Percentiles rank a stretch among this genome's conserved stretches.
Evolutionary conservation across 2,329 filamentous ascomycete species (phyloP).

Genomic region (Aureobasidium sp.): DNA sequence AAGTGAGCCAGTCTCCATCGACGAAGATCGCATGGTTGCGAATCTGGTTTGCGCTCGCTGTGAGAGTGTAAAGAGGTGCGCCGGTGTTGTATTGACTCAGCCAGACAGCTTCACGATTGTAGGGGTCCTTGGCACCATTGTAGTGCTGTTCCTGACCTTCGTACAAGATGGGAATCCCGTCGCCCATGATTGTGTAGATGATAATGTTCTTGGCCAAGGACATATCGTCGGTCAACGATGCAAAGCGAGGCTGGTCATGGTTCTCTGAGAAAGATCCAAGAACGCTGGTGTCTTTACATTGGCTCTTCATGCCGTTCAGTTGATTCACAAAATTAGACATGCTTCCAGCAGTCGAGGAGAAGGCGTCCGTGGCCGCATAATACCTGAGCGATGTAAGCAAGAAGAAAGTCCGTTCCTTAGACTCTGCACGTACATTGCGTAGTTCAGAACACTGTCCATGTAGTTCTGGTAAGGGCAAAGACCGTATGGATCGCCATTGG

Average conservation of each 20-base stretch:
- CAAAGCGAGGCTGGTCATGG: constrained; percentile 34
- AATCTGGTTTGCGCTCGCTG: constrained; percentile 42
- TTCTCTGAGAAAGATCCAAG: constrained; percentile 34
- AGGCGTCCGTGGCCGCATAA: constrained; percentile 30
- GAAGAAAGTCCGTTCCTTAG: neutral
- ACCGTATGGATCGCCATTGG: constrained; percentile 29
- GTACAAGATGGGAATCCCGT: constrained; percentile 58
- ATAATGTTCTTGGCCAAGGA: constrained; percentile 53
- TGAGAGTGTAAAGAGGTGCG: constrained; percentile 33
- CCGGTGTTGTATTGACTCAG: constrained; percentile 33
- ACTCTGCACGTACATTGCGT: constrained; percentile 28
- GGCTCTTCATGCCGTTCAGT: constrained; percentile 25
- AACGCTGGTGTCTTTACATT: constrained; percentile 31
- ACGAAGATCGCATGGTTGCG: constrained; percentile 38
- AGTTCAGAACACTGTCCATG: constrained; percentile 41
- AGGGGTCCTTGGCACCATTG: constrained; percentile 28
- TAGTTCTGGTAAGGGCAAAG: constrained; percentile 37
- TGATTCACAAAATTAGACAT: constrained; percentile 32
- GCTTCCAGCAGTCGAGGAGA: constrained; percentile 28
- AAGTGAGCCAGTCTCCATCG: constrained; percentile 32
- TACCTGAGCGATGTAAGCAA: constrained; percentile 27
- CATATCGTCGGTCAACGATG: constrained; percentile 43
- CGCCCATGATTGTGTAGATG: constrained; percentile 51
- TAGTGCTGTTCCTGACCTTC: constrained; percentile 58
- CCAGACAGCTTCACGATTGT: constrained; percentile 37